Evolutionary conservation across 176 grass and related monocot species (phyloP), one percentile per base, ranked within the genome.

Genomic region (Puccinellia tenuiflora): DNA sequence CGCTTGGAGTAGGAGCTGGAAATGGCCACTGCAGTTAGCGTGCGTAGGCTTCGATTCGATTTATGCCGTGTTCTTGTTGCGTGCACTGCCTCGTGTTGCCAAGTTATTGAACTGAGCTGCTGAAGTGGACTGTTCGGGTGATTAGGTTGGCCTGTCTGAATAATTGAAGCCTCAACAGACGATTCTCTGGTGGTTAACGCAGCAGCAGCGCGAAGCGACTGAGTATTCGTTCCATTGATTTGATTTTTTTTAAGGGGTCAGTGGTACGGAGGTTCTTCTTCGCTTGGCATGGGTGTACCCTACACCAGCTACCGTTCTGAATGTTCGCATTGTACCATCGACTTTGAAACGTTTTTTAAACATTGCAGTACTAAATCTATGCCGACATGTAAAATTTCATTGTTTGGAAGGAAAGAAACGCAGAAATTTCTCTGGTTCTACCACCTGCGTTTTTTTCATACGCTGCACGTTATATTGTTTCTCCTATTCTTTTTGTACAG

Each of bases 101-200:
- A 21, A 37, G 68, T 24, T 26, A 53, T 66, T 55, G 34, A 78
- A 74, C 80, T 78, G 74, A 88, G 53, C 50, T 40, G 86, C 80
- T 78, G 74, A 88, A 73, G 61, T 73, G 65, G 74, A 31, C 64
- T 9, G 45, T n/a, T 25, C 33, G 73, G 55, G 72, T 55, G 56
- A 84, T 45, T 46, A 5, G 55, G 86, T 63, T 73, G 75, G 81
- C 26, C n/a, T 31, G 74, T 12, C 12, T 12, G 75, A 51, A 61
- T 83, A 43, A 59, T 51, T 31, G 65, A 38, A 5, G 66, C 34
- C 46, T 84, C 31, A 79, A 83, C 81, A 9, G 13, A n/a, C 68
- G n/a, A n/a, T 35, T 39, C 25, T 26, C 15, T 25, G 75, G 65
- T 79, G 75, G 86, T 84, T 83, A 33, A 25, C 2, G 37, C 66